Base-by-base conservation (phyloP, 257 asterid genomes). In the Striga asiatica region DNA sequence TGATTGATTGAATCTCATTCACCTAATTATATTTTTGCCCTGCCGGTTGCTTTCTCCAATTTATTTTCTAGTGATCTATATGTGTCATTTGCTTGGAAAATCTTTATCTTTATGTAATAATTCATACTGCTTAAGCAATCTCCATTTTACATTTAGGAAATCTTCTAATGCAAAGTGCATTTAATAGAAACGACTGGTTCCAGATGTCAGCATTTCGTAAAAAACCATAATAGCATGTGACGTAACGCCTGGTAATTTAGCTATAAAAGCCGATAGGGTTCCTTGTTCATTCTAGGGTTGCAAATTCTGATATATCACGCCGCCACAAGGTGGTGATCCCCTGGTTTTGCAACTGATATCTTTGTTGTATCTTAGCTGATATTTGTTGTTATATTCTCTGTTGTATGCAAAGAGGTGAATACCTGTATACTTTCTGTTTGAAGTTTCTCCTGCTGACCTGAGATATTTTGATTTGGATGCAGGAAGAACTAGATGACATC, bases 401-500 rank as follows among this genome's bases (percentile, higher is more conserved):
- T n/a, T 17, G 7, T n/a, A 41, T 50, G 32, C 12, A 6, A 50
- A 16, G 48, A 25, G 56, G 47, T 32, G 29, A n/a, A 14, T 67
- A 20, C 37, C 35, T 18, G 24, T 60, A 11, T 43, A 25, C 31
- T 54, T 53, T 32, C 28, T 21, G 11, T 58, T 37, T n/a, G 18
- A 38, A 45, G 14, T 38, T 62, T 60, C 54, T 34, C 53, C 56
- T 46, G 29, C 49, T 64, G n/a, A n/a, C n/a, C n/a, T n/a, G 23
- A 67, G 52, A 67, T 64, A 32, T 54, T 66, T 60, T 48, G 60
- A 56, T 69, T 60, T 22, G 64, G 47, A 51, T 71, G 74, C 83
- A 92, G 98, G 98, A 92, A 71, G 95, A 92, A 72, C 66, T 92
- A 43, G 97, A 92, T 76, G 98, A 84, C 71, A 92, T 92, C 67